A percentile compares a stretch with the other conserved stretches of the same genome.
Evolutionary conservation across 129 eudicot species (phyloP).

Genomic region (Calendula officinalis): DNA sequence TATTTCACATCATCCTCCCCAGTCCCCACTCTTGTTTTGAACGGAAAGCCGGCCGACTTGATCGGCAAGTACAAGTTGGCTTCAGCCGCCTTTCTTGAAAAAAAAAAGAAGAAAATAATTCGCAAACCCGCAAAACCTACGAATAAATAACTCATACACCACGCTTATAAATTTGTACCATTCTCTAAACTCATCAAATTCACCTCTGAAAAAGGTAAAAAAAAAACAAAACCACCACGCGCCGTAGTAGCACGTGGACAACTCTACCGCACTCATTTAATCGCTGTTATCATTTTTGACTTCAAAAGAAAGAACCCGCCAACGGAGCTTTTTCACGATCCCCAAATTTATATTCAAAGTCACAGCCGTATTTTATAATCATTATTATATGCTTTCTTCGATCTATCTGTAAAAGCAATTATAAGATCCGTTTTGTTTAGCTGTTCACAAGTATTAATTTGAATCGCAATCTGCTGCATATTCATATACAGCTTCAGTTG

Average conservation of each 20-base stretch:
- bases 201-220: neutral
- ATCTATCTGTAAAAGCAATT: constrained; percentile 30
- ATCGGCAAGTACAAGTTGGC: constrained; percentile 17
- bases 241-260: constrained; percentile 21
- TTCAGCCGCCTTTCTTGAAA: constrained; percentile 36
- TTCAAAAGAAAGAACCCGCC: constrained; percentile 50
- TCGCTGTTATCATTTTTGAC: constrained; percentile 35
- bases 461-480: constrained; percentile 15
- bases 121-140: neutral
- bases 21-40: constrained; percentile 16
- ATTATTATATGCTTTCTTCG: neutral
- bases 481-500: constrained; percentile 6
- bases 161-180: constrained; percentile 1
- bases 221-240: constrained; percentile 10
- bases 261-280: constrained; percentile 1
- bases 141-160: neutral
- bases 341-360: constrained; percentile 18
- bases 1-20: neutral
- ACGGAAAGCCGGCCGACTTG: constrained; percentile 20
- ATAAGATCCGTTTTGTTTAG: constrained; percentile 28
- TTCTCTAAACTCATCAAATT: neutral
- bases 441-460: constrained; percentile 19
- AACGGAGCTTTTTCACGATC: constrained; percentile 30
- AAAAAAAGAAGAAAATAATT: neutral
- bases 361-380: constrained; percentile 11